Evolutionary conservation across 2,329 filamentous ascomycete species (phyloP), one percentile per base, ranked within the genome.

Genomic region (Phialocephala sp.): DNA sequence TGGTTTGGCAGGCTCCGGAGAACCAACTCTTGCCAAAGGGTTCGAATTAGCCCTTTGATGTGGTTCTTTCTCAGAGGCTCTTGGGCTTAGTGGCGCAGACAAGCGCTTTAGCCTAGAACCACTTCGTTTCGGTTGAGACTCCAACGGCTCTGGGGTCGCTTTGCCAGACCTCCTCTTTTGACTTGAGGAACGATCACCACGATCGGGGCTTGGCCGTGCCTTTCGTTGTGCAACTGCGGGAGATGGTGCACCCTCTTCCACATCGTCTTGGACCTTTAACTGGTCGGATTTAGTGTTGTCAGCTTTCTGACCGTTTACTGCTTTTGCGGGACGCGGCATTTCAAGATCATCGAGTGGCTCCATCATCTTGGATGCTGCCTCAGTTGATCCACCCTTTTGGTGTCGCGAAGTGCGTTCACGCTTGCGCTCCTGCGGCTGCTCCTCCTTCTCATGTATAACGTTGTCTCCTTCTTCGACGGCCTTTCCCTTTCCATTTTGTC

Each of bases 211-310:
- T 22, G 67, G 60, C 52, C 72, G 83, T 76, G 68, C 74, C 81
- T 84, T 74, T 18, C 87, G 83, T 68, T 90, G 90, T 18, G 88
- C 83, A 8, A 93, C 83, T 0, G 89, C 84, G 0, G 91, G 90
- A 20, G 87, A 90, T 1, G 91, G 90, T 0, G 91, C 91, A 15
- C 87, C 88, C 20, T 91, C 89, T 24, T 91, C 86, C 2, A 60
- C 59, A 39, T 73, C 69, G 22, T 70, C 68, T 24, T 68, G 50
- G 4, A 68, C 50, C n/a, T 50, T 36, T 11, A 67, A 60, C 22
- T 69, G 61, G 8, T 72, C 63, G 3, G 62, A 59, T 47, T 70
- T 69, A 11, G 64, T 47, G 47, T 52, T 66, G 4, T 75, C 73
- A 12, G 69, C 64, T 15, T 62, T 63, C 32, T 70, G 72, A 62